Evolutionary conservation across 768 basidiomycete genomes (phyloP).

Genomic region (Trametes elegans): DNA sequence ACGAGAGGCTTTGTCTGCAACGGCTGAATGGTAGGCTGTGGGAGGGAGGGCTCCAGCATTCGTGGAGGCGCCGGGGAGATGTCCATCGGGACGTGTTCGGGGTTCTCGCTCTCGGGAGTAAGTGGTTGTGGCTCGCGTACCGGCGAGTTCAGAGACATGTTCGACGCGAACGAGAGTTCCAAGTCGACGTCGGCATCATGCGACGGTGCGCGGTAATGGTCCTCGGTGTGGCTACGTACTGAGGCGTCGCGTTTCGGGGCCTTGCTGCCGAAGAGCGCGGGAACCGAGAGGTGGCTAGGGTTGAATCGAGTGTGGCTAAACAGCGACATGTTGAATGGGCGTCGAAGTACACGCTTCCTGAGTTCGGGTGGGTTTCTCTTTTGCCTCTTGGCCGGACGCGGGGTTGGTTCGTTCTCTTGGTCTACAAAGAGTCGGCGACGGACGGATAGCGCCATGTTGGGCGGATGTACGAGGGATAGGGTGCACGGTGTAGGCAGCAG

Average conservation of each 20-base stretch:
- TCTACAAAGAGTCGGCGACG: conserved; percentile 14
- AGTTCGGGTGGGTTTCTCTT: conserved; percentile 35
- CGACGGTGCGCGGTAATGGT: conserved; percentile 62
- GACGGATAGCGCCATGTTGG: conserved; percentile 13
- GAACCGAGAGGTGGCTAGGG: conserved; percentile 34
- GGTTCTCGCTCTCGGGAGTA: conserved; percentile 42
- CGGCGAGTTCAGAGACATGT: conserved; percentile 76
- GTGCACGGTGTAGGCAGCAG: conserved; percentile 18
- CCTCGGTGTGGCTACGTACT: conserved; percentile 49
- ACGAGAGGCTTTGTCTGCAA: conserved; percentile 29
- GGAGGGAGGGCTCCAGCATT: conserved; percentile 5
- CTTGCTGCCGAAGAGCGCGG: conserved; percentile 46
- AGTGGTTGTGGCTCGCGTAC: conserved; percentile 46
- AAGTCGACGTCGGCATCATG: conserved; percentile 70
- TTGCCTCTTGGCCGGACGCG: conserved; percentile 44
- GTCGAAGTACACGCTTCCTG: conserved; percentile 29
- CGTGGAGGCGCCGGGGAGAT: conserved; percentile 64
- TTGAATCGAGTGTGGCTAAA: conserved; percentile 15
- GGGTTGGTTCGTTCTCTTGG: conserved; percentile 31
- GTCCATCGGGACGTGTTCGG: conserved; percentile 69
- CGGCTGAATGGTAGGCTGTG: conserved; percentile 16
- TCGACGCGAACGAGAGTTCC: conserved; percentile 81
- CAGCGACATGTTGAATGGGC: conserved; percentile 21
- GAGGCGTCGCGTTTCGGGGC: conserved; percentile 41
- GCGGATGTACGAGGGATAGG: conserved; percentile 2